A percentile compares a stretch with the other conserved stretches of the same genome.
Evolutionary conservation across 768 basidiomycete species (phyloP).

Genomic region (Galerina sulciceps): DNA sequence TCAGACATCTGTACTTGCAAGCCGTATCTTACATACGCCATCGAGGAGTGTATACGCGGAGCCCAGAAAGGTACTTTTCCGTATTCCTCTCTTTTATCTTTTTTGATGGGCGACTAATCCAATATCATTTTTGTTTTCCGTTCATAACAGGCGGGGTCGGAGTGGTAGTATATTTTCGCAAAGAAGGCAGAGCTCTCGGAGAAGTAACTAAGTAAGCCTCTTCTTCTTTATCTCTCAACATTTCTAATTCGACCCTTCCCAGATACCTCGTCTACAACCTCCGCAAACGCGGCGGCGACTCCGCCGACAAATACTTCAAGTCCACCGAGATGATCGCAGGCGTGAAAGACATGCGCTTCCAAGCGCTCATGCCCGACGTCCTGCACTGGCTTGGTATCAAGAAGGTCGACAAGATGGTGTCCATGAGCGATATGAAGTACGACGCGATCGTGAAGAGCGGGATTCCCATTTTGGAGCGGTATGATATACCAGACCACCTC

Average conservation of each 20-base stretch:
- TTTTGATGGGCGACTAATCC: not conserved
- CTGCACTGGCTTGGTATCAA: slow-evolving; percentile 93
- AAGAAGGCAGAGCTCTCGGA: slow-evolving; percentile 91
- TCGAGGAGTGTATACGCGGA: slow-evolving; percentile 88
- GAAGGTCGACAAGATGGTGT: slow-evolving; percentile 89
- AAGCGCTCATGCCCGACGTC: slow-evolving; percentile 93
- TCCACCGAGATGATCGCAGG: slow-evolving; percentile 93
- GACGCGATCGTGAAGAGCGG: slow-evolving; percentile 91
- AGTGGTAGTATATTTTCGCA: slow-evolving; percentile 91
- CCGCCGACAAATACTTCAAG: slow-evolving; percentile 92
- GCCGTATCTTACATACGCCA: slow-evolving; percentile 90
- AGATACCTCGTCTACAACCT: slow-evolving; percentile 96
- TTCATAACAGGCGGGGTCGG: slow-evolving; percentile 77
- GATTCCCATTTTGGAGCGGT: slow-evolving; percentile 79
- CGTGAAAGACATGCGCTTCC: slow-evolving; percentile 96
- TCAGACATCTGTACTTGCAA: slow-evolving; percentile 94
- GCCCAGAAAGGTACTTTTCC: slow-evolving; percentile 45
- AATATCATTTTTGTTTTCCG: not conserved
- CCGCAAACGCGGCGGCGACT: slow-evolving; percentile 92
- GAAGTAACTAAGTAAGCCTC: slow-evolving; percentile 84
- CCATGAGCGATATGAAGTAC: slow-evolving; percentile 96
- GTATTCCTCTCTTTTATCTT: not conserved
- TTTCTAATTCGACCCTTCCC: not conserved
- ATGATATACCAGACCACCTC: slow-evolving; percentile 92
- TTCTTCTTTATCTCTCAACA: not conserved